Evolutionary conservation across 2,329 filamentous ascomycete genomes (phyloP).

Genomic region (Neonectria hederae): DNA sequence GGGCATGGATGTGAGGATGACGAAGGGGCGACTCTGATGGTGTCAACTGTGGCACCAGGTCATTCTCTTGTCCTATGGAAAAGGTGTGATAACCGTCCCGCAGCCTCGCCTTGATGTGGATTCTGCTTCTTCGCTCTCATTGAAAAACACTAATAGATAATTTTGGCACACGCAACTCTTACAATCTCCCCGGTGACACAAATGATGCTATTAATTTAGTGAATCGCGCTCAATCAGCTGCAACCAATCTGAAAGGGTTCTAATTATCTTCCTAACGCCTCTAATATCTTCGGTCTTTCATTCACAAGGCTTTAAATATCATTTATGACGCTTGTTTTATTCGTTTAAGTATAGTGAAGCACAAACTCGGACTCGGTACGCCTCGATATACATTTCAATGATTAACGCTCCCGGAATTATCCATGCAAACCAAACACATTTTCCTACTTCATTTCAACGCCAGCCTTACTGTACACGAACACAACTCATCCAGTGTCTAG

Average conservation of each 20-base stretch:
- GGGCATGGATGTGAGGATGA: conserved; percentile 26
- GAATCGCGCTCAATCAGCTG: neutral
- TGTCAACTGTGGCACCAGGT: conserved; percentile 11
- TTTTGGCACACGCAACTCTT: conserved; percentile 28
- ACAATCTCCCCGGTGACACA: neutral
- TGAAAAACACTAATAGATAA: conserved; percentile 45
- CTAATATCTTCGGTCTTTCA: neutral
- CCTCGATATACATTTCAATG: neutral
- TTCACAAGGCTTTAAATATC: neutral
- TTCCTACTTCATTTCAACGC: conserved; percentile 28
- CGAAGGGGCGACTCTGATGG: conserved; percentile 20
- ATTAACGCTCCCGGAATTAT: neutral
- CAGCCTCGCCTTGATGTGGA: conserved; percentile 35
- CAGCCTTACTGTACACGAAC: neutral
- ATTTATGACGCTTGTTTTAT: conserved; percentile 23
- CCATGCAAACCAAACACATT: conserved; percentile 2
- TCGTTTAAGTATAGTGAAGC: neutral
- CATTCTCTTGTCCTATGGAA: conserved; percentile 26
- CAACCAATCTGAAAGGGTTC: too few relatives aligned
- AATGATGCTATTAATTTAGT: neutral
- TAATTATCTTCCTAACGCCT: too few relatives aligned
- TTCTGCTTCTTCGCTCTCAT: conserved; percentile 46
- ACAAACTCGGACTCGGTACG: neutral
- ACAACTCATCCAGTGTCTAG: conserved; percentile 31
- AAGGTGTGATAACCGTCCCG: conserved; percentile 40